Percentiles rank a stretch among this genome's conserved stretches.
These are phyloP conservation scores for Triticum dicoccoides DNA, from an alignment of 176 grass and related monocot genomes.

Conservation along the genomic window DNA sequence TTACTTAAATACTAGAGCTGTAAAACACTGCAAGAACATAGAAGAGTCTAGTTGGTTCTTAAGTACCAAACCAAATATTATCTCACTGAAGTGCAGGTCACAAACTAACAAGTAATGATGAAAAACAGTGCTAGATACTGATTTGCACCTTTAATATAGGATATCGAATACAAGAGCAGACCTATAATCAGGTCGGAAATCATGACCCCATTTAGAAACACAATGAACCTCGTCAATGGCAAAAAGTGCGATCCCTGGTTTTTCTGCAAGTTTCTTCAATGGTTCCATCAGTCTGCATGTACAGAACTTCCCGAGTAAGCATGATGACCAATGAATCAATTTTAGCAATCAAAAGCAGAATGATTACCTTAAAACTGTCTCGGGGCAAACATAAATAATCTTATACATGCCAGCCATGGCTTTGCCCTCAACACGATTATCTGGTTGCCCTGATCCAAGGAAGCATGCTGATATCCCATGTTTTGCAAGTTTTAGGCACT, in stretches of 20 bases:
- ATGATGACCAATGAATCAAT: not conserved
- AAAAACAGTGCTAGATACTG: slow-evolving; percentile 12
- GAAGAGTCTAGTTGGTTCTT: not conserved
- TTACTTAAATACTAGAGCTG: not conserved
- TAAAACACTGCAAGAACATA: not conserved
- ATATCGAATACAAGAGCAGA: slow-evolving; percentile 52
- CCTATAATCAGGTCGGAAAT: slow-evolving; percentile 97
- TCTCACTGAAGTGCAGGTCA: not conserved
- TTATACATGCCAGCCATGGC: slow-evolving; percentile 91
- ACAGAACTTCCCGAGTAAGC: slow-evolving; percentile 26
- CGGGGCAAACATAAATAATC: slow-evolving; percentile 95
- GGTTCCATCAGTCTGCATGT: slow-evolving; percentile 78
- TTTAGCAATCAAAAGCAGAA: slow-evolving; percentile 25
- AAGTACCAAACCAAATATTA: slow-evolving; percentile 4
- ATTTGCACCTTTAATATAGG: slow-evolving; percentile 43
- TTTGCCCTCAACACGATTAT: slow-evolving; percentile 73
- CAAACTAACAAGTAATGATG: slow-evolving; percentile 7
- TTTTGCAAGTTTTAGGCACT: slow-evolving; percentile 84
- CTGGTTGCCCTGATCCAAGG: slow-evolving; percentile 93
- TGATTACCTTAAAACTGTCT: slow-evolving; percentile 82
- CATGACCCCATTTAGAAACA: slow-evolving; percentile 97
- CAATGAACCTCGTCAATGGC: slow-evolving; percentile 95
- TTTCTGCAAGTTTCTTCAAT: slow-evolving; percentile 84
- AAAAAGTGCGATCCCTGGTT: slow-evolving; percentile 90
- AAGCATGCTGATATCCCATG: slow-evolving; percentile 93